Base-by-base conservation (phyloP, 306 rosid genomes). In the Prunus dulcis region DNA sequence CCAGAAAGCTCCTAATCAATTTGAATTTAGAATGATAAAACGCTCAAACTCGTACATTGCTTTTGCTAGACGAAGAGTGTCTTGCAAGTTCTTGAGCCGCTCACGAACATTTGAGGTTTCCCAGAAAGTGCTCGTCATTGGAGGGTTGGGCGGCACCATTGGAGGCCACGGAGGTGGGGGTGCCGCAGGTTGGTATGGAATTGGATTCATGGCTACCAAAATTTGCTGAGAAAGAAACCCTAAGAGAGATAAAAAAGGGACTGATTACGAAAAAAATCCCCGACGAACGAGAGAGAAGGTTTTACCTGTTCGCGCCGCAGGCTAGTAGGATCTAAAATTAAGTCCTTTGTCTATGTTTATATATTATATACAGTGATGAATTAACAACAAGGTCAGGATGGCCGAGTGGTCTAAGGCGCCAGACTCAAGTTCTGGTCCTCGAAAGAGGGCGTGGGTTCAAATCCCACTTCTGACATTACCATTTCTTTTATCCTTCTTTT, bases 71-170 rank as follows among this genome's bases (percentile, higher is more conserved):
- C 68, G 76, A n/a, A 91, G 91, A 76, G 91, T 86, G 18, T 81
- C 83, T 46, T 91, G 94, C 83, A 93, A 79, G 43, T 88, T 91
- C 56, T 77, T 74, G 14, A 88, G 86, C 65, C 81, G 82, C 50
- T 81, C 86, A 1, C 64, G 64, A 15, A 91, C 89, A 53, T 86
- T 93, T n/a, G 62, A 57, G 65, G 75, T 85, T 64, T 83, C 73
- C 98, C 98, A 93, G 80, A 91, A 91, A 66, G 90, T 65, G 75
- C 80, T 69, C 20, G 98, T 83, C 65, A 73, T 73, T 17, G 90
- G 91, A 15, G 50, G 87, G 76, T 80, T 80, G 11, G 90, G 87
- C 1, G 90, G 90, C 46, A 86, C 56, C 76, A 80, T 66, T 2
- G 86, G 87, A 77, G 87, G 78, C 85, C 87, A 83, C 2, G 79